Evolutionary conservation across 192 early-diverging fungal species (phyloP), one percentile per base, ranked within the genome.

Genomic region (Thamnidium elegans): DNA sequence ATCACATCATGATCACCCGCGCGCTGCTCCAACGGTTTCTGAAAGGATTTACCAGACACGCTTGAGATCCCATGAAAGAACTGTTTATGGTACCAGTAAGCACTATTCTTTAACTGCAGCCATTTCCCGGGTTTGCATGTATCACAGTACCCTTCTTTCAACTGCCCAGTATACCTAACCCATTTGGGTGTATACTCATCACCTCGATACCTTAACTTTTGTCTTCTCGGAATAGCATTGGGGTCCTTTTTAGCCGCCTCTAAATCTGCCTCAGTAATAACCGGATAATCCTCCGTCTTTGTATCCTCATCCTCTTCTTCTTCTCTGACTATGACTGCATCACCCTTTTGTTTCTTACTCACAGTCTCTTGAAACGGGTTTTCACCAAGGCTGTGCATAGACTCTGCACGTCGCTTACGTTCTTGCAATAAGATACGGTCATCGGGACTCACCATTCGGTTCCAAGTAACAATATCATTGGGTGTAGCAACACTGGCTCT

Each of bases 71-170:
- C 92, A 68, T 94, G 90, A 26, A 81, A 84, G 59, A 91, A 92
- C 79, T 92, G 92, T 77, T 94, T 94, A 70, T 92, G 90, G 60
- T 92, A 94, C 92, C 92, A 94, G 64, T 81, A 94, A 0, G 92
- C 92, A 65, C 87, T 89, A 72, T 94, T 94, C 65, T 92, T 94
- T 14, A 94, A 77, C 70, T 94, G 91, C 43, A 94, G 81, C 90
- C 91, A 94, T 61, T 89, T 89, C 1, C 91, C 91, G 0, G 90
- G 88, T 47, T 78, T 58, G 58, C 92, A 94, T 10, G 83, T 84
- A 52, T 92, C 91, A 76, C 92, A 94, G 63, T 88, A 89, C 0
- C 92, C 92, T 55, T 92, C 92, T 66, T 92, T 92, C 15, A 80
- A 67, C 47, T 86, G 85, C 0, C 92, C 91, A 11, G 77, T 79